Base-by-base conservation (phyloP, 768 basidiomycete genomes). In the Pulveroboletus sp. region DNA sequence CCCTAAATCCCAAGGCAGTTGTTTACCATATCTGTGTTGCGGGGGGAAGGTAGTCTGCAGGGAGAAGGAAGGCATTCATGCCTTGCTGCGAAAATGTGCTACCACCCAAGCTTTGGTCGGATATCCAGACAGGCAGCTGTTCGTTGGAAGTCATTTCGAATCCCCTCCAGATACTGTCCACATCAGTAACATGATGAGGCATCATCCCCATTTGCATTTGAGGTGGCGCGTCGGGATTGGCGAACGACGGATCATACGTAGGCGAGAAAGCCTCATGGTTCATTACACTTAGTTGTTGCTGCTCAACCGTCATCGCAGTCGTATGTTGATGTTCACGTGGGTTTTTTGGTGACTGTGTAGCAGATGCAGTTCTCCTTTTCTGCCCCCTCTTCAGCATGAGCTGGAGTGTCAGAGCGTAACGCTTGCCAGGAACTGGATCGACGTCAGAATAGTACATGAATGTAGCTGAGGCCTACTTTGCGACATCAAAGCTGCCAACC, bases 401-500 rank as follows among this genome's bases (percentile, higher is more conserved):
- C 56, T 91, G 88, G 17, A 97, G 74, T 5, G 92, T 94, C 33
- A 92, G 69, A 8, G 93, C 93, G 58, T 96, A 97, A 47, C 93
- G 83, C 61, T 91, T 91, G 11, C 92, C 94, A 21, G 93, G 93
- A 51, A 94, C 93, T 93, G 60, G 5, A 35, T 40, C 8, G 18
- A 32, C 39, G 47, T 55, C 47, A 55, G 55, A 46, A 46, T 39
- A 39, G 38, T 30, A 32, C 39, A 37, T 44, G 2, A 18, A 38
- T 7, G 18, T 37, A 47, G 40, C 39, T 43, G 35, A 45, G 21
- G 67, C 82, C 60, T 64, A 94, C 93, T 86, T 66, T 85, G 80
- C 2, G 87, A 80, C 73, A 97, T 80, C 15, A 93, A 73, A 37
- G 69, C 74, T 0, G 86, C 83, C 3, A 97, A 73, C 38, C 80